Conservation (phyloP, 768 basidiomycete genomes). For the Tulasnella sp. region DNA sequence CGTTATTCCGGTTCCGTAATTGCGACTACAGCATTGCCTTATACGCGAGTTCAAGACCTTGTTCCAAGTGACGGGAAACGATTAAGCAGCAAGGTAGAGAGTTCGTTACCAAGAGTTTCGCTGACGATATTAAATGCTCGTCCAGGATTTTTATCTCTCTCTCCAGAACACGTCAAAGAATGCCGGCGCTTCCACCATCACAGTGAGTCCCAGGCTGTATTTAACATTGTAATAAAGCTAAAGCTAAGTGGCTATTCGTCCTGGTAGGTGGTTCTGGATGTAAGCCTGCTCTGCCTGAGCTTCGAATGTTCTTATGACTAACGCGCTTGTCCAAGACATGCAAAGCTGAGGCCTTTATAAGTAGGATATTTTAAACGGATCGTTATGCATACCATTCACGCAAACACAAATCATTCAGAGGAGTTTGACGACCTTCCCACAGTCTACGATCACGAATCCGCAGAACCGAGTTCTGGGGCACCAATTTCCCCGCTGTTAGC, state of each 20-base stretch:
- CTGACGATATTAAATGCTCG: background rate
- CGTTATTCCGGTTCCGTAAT: background rate
- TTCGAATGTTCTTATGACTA: background rate
- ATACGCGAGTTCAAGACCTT: background rate
- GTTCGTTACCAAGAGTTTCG: background rate
- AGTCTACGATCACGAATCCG: background rate
- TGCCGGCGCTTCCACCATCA: background rate
- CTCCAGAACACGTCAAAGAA: background rate
- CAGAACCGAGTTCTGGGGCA: background rate
- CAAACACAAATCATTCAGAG: background rate
- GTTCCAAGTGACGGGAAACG: background rate
- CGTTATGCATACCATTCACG: background rate
- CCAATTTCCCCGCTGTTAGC: background rate
- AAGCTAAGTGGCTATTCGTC: background rate
- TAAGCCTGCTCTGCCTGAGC: background rate
- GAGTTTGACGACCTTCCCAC: background rate
- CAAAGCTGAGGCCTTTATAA: background rate
- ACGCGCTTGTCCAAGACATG: background rate
- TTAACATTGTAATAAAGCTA: background rate
- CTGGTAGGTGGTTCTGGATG: background rate
- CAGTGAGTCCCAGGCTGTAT: background rate
- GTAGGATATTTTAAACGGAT: background rate
- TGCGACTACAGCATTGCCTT: background rate
- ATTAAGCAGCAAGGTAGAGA: background rate
- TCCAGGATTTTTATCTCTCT: background rate